These are phyloP conservation scores for Escallonia rubra DNA, from an alignment of 129 eudicot genomes.

Conservation along the genomic window DNA sequence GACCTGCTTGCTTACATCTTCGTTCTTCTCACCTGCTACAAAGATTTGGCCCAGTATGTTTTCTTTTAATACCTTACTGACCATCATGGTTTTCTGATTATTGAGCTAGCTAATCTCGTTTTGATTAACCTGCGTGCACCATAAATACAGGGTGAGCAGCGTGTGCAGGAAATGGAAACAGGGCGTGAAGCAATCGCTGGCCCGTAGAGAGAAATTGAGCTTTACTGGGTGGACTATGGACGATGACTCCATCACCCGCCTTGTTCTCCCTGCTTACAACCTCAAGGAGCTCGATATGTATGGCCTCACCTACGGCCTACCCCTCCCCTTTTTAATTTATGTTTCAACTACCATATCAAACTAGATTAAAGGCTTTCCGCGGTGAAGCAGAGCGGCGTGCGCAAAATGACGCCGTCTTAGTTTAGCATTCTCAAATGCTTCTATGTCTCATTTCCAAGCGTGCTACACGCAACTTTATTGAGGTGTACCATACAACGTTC, in stretches of 20 bases:
- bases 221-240: slow-evolving; percentile 92
- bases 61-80: slow-evolving; percentile 2
- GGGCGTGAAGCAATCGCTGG: slow-evolving; percentile 85
- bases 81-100: background rate
- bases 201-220: slow-evolving; percentile 62
- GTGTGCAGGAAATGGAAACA: slow-evolving; percentile 87
- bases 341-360: too few species aligned
- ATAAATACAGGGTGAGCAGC: slow-evolving; percentile 55
- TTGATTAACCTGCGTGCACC: background rate
- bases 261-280: slow-evolving; percentile 60
- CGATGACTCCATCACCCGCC: slow-evolving; percentile 76
- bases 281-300: slow-evolving; percentile 97
- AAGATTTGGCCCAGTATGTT: slow-evolving; percentile 86
- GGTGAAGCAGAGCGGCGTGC: too few species aligned
- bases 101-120: background rate
- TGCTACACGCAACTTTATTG: too few species aligned
- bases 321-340: background rate
- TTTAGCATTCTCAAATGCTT: too few species aligned
- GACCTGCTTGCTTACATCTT: slow-evolving; percentile 81
- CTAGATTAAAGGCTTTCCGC: too few species aligned
- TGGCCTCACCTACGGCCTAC: background rate
- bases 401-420: too few species aligned
- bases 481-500: too few species aligned
- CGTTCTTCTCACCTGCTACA: slow-evolving; percentile 67
- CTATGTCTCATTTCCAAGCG: too few species aligned